phyloP scores from a whole-genome alignment of 1,284 basidiomycete species.

The Malassezia furfur region DNA sequence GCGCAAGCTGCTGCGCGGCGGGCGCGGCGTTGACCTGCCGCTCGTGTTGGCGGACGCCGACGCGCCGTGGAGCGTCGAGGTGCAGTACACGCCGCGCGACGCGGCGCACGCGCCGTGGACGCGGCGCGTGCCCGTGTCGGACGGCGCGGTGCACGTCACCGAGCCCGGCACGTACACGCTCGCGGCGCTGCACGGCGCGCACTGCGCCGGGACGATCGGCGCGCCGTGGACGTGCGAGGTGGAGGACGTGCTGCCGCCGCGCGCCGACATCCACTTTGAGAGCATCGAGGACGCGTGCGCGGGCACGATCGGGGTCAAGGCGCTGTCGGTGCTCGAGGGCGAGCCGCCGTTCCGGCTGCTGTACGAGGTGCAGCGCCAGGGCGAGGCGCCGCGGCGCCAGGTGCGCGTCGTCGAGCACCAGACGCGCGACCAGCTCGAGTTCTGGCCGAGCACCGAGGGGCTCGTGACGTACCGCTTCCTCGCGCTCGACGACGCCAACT shows the following conservation, averaged over 20 bases:
- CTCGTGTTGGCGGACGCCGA: constrained; percentile 22
- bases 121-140: constrained; percentile 17
- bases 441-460: constrained; percentile 79
- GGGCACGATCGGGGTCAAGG: constrained; percentile 82
- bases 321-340: constrained; percentile 74
- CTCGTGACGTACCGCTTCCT: constrained; percentile 78
- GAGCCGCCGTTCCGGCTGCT: constrained; percentile 80
- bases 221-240: constrained; percentile 40
- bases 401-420: constrained; percentile 56
- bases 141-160: constrained; percentile 13
- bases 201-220: constrained; percentile 52
- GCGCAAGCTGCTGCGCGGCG: constrained; percentile 59
- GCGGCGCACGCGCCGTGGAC: constrained; percentile 13
- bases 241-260: constrained; percentile 57
- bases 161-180: constrained; percentile 75
- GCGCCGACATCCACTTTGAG: constrained; percentile 74
- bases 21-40: constrained; percentile 18
- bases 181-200: constrained; percentile 61
- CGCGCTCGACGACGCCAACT: constrained; percentile 72
- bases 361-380: constrained; percentile 62
- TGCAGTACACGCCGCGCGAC: constrained; percentile 20
- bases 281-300: constrained; percentile 76
- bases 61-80: constrained; percentile 21
- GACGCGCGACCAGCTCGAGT: constrained; percentile 70
- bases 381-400: constrained; percentile 47